These are phyloP conservation scores for Amylocystis lapponica DNA, from an alignment of 768 basidiomycete genomes.

Conservation along the genomic window DNA sequence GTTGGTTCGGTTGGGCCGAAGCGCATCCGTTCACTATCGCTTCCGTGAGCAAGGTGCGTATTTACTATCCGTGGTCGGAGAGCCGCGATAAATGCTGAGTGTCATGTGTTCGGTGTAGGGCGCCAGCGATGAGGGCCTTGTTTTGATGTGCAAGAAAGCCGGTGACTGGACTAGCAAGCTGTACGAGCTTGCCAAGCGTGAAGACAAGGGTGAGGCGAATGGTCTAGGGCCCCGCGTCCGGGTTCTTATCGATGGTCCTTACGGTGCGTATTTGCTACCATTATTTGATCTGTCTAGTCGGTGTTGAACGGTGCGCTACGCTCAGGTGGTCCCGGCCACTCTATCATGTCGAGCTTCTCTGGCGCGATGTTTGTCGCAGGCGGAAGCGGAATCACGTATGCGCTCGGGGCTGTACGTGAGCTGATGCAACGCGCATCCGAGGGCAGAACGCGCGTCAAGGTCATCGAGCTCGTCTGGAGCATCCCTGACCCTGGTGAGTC, in stretches of 20 bases:
- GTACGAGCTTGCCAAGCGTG: slow-evolving; percentile 33
- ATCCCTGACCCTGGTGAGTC: slow-evolving; percentile 38
- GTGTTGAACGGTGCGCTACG: not conserved
- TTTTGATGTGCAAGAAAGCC: slow-evolving; percentile 43
- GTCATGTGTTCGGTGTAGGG: slow-evolving; percentile 19
- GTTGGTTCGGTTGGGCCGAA: slow-evolving; percentile 34
- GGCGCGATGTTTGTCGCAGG: slow-evolving; percentile 52
- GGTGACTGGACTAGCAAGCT: slow-evolving; percentile 47
- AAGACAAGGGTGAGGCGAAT: slow-evolving; percentile 28
- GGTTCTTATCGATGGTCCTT: slow-evolving; percentile 51
- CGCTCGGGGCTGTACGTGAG: slow-evolving; percentile 46
- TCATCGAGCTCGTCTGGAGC: slow-evolving; percentile 53
- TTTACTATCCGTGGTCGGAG: not conserved
- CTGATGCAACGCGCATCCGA: slow-evolving; percentile 35
- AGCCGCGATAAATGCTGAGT: not conserved
- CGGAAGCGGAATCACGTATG: slow-evolving; percentile 58
- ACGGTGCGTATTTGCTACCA: slow-evolving; percentile 27
- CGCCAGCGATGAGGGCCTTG: slow-evolving; percentile 37
- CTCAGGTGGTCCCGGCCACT: slow-evolving; percentile 39
- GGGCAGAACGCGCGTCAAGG: slow-evolving; percentile 33
- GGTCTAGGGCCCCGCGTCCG: slow-evolving; percentile 24
- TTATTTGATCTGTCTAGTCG: slow-evolving; percentile 1
- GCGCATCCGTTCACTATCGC: slow-evolving; percentile 27
- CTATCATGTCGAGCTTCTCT: slow-evolving; percentile 45
- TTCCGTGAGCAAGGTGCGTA: slow-evolving; percentile 8